Evolutionary conservation across 345 rosid species (phyloP).

Genomic region (Erodium maritimum): DNA sequence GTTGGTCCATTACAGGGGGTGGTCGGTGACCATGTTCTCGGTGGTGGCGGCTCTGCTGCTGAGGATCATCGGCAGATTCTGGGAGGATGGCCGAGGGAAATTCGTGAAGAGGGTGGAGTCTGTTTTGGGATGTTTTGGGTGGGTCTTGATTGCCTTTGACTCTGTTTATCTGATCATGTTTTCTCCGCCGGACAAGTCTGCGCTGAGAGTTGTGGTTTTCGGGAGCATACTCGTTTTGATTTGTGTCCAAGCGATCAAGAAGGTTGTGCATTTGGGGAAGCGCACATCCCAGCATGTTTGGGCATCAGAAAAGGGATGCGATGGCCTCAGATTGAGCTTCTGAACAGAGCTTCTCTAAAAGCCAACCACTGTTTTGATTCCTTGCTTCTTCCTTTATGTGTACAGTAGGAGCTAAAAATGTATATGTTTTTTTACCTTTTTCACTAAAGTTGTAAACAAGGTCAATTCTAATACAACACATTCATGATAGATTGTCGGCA

Average conservation of each 20-base stretch:
- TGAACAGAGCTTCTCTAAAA: too few relatives aligned
- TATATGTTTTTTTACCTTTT: too few relatives aligned
- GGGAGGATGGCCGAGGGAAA: constrained; percentile 14
- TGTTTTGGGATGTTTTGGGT: constrained; percentile 30
- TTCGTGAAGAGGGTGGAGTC: constrained; percentile 11
- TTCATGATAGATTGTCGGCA: too few relatives aligned
- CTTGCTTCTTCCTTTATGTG: too few relatives aligned
- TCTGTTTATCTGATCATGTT: constrained; percentile 29
- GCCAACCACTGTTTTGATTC: too few relatives aligned
- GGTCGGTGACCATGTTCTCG: constrained; percentile 47
- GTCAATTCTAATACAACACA: too few relatives aligned
- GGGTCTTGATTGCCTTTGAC: constrained; percentile 37
- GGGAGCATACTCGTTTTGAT: constrained; percentile 42
- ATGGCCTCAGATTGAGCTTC: too few relatives aligned
- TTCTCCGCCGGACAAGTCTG: constrained; percentile 31
- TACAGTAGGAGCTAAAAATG: too few relatives aligned
- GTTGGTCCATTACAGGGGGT: constrained; percentile 44
- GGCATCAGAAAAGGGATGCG: too few relatives aligned
- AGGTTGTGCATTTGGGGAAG: background rate
- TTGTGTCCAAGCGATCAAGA: constrained; percentile 32
- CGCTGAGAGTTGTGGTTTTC: constrained; percentile 22
- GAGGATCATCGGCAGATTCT: constrained; percentile 33
- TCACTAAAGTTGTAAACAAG: too few relatives aligned
- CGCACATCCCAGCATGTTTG: too few relatives aligned
- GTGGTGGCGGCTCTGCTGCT: constrained; percentile 40